phyloP scores from a whole-genome alignment of 768 basidiomycete species.

The Ephemerocybe angulata region DNA sequence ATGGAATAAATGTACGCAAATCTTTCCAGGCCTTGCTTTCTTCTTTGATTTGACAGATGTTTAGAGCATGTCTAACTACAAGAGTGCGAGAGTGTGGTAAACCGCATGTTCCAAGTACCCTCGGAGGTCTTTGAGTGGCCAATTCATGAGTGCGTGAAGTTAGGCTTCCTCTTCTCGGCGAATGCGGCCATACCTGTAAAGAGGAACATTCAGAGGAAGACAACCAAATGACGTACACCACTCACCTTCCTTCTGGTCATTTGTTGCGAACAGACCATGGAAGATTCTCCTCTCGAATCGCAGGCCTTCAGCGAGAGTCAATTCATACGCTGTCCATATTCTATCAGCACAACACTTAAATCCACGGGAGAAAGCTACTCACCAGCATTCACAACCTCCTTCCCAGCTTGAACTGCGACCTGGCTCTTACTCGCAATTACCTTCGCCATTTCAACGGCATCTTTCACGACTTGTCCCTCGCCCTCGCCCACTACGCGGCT shows the following conservation, averaged over 20 bases:
- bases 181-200: constrained; percentile 98
- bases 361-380: constrained; percentile 4
- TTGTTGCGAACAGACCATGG: constrained; percentile 88
- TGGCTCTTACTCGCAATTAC: constrained; percentile 79
- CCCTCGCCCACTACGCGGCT: constrained; percentile 75
- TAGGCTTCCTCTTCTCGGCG: constrained; percentile 85
- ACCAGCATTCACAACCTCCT: constrained; percentile 94
- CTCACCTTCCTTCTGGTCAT: constrained; percentile 92
- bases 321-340: constrained; percentile 63
- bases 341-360: constrained; percentile 6
- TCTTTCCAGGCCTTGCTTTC: background rate
- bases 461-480: constrained; percentile 77
- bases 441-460: constrained; percentile 78
- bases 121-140: background rate
- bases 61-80: background rate
- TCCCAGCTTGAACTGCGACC: constrained; percentile 79
- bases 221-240: too few relatives aligned
- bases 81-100: background rate
- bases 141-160: constrained; percentile 61
- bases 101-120: background rate
- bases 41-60: background rate
- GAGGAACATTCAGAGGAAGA: too few relatives aligned
- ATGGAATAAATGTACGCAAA: constrained; percentile 30
- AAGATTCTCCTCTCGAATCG: constrained; percentile 86
- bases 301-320: constrained; percentile 77